A percentile compares a stretch with the other conserved stretches of the same genome.
phyloP scores from a whole-genome alignment of 2,329 filamentous ascomycete species.

The Fusarium temperatum region DNA sequence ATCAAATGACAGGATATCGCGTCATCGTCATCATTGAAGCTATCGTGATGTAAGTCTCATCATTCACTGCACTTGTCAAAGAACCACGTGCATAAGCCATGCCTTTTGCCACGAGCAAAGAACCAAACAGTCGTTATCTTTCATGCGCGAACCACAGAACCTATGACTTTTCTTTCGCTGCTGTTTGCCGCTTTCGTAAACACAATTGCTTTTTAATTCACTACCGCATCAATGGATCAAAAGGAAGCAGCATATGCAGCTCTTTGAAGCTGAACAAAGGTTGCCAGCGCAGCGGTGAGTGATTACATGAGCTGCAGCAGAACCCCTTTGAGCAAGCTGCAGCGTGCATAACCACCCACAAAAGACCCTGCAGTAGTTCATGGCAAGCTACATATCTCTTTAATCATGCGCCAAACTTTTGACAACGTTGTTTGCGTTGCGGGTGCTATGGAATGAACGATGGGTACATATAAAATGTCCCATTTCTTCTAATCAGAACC shows the following conservation, averaged over 20 bases:
- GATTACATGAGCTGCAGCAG: neutral
- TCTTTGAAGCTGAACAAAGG: neutral
- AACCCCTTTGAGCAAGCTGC: neutral
- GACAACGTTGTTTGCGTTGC: neutral
- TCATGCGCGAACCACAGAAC: neutral
- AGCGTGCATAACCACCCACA: neutral
- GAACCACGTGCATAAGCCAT: neutral
- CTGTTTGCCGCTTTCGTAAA: neutral
- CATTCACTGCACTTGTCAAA: neutral
- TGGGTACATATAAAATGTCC: neutral
- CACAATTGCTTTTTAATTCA: accelerated
- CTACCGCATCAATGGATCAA: neutral
- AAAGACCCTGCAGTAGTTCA: neutral
- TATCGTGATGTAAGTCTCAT: neutral
- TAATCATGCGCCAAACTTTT: neutral
- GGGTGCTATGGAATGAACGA: too few species aligned
- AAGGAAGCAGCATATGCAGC: neutral
- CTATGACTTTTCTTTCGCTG: accelerated
- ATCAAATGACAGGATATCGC: too few species aligned
- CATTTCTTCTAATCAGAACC: neutral
- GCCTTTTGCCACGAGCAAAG: neutral
- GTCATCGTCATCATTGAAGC: too few species aligned
- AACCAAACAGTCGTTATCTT: neutral
- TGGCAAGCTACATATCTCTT: neutral
- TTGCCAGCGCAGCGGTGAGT: neutral